Evolutionary conservation across 257 asterid genomes (phyloP), one percentile per base, ranked within the genome.

Genomic region (Solanum neorickii): DNA sequence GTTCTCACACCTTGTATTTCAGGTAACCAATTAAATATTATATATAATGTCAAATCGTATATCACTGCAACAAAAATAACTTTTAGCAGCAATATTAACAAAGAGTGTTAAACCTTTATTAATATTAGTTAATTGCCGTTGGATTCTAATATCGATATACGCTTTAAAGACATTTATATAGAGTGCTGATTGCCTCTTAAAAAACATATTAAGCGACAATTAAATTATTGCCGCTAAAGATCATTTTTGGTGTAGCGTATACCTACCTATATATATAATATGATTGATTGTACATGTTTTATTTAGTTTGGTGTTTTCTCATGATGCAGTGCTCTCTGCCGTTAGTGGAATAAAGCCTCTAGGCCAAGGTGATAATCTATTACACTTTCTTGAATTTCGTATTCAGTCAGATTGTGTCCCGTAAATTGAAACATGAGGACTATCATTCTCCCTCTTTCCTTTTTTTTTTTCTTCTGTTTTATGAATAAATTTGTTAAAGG

Each of bases 1-100:
- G 93, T 95, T 77, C 93, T 95, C 6, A 95, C 98, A 35, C 98
- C 98, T 11, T 92, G 93, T 88, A 95, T 95, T 80, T 95, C 98
- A 87, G 98, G 98, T 89, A 31, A 2, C 14, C 9, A 70, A 25
- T 60, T 44, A 80, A 27, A 6, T 49, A 80, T 29, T 11, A 10
- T 10, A 47, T 69, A 29, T 23, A 21, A 60, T 21, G 27, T 21
- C 27, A 59, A 59, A 75, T 35, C 8, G 29, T 18, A 18, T 56
- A 7, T 56, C 65, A 7, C 5, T 56, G 12, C 11, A 56, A 56
- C 5, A 56, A 56, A 56, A 56, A 56, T 0, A 56, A 18, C n/a
- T 56, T 56, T 56, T 56, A 56, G 0, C 1, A 56, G 12, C 12
- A 56, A 56, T 56, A 56, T 56, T 7, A 56, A 18, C n/a, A 56